Percentiles rank a stretch among this genome's conserved stretches.
These are phyloP conservation scores for Achlya hypogyna DNA, from an alignment of 352 stramenopile species.

Conservation along the genomic window DNA sequence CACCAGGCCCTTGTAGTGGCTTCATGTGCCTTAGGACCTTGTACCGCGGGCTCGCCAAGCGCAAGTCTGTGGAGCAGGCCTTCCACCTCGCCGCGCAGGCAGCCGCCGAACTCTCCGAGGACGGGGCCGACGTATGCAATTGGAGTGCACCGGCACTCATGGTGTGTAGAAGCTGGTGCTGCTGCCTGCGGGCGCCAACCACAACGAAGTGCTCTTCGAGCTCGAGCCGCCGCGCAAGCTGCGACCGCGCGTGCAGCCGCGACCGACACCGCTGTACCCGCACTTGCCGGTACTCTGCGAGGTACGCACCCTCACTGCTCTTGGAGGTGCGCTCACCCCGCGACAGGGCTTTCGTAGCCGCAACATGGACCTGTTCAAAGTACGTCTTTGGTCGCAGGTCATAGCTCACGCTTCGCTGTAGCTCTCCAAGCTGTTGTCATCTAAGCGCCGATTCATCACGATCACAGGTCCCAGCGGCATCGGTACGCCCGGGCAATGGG, in stretches of 20 bases:
- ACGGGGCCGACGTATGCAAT: neutral
- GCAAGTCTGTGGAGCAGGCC: neutral
- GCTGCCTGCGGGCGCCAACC: neutral
- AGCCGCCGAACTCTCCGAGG: neutral
- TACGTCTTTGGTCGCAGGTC: neutral
- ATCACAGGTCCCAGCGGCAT: neutral
- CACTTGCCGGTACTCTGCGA: neutral
- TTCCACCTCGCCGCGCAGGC: neutral
- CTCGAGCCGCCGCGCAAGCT: neutral
- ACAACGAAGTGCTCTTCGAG: neutral
- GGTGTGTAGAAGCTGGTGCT: neutral
- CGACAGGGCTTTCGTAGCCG: neutral
- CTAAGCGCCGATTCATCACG: slow-evolving; percentile 4
- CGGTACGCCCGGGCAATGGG: neutral
- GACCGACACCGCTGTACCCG: neutral
- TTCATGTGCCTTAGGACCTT: neutral
- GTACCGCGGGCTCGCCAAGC: slow-evolving; percentile 5
- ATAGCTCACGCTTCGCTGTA: neutral
- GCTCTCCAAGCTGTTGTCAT: slow-evolving; percentile 6
- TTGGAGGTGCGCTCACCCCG: neutral
- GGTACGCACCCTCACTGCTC: neutral
- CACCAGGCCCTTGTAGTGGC: neutral
- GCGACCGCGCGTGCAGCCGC: neutral
- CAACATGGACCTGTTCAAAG: neutral
- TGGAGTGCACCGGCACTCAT: neutral